Percentiles rank a stretch among this genome's conserved stretches.
These are phyloP conservation scores for Cymbidium sinense DNA, from an alignment of 106 monocot species.

Conservation along the genomic window DNA sequence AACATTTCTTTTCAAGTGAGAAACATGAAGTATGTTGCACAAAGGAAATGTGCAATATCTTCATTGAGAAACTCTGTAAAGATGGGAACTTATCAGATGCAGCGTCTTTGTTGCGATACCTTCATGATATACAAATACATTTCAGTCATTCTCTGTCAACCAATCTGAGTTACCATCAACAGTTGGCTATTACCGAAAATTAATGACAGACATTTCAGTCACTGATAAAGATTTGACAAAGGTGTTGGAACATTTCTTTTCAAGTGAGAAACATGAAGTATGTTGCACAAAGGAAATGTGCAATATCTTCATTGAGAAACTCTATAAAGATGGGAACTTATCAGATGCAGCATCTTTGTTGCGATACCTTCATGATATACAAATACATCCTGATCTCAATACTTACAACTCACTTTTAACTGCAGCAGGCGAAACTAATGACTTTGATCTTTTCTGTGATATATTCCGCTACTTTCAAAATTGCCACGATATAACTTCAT, in stretches of 20 bases:
- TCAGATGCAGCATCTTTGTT: slow-evolving; percentile 31
- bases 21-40: too few relatives aligned
- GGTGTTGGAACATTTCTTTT: slow-evolving; percentile 17
- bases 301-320: slow-evolving; percentile 31
- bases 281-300: slow-evolving; percentile 25
- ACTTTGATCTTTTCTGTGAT: slow-evolving; percentile 37
- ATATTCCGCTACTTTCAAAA: slow-evolving; percentile 53
- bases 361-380: slow-evolving; percentile 21
- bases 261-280: slow-evolving; percentile 9
- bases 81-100: too few relatives aligned
- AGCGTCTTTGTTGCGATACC: too few relatives aligned
- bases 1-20: too few relatives aligned
- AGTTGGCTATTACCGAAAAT: slow-evolving; percentile 1
- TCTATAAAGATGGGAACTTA: slow-evolving; percentile 45
- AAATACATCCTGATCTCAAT: slow-evolving; percentile 21
- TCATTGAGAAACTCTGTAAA: too few relatives aligned
- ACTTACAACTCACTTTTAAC: slow-evolving; percentile 43
- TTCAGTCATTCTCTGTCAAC: too few relatives aligned
- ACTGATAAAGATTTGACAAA: slow-evolving; percentile 11
- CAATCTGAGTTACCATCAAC: not conserved
- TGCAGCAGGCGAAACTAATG: slow-evolving; percentile 27
- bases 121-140: too few relatives aligned
- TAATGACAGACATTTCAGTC: slow-evolving; percentile 7
- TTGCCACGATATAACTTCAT: slow-evolving; percentile 45
- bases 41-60: too few relatives aligned